Conservation (phyloP, 2,329 filamentous ascomycete genomes). For the Neopestalotiopsis rosae region DNA sequence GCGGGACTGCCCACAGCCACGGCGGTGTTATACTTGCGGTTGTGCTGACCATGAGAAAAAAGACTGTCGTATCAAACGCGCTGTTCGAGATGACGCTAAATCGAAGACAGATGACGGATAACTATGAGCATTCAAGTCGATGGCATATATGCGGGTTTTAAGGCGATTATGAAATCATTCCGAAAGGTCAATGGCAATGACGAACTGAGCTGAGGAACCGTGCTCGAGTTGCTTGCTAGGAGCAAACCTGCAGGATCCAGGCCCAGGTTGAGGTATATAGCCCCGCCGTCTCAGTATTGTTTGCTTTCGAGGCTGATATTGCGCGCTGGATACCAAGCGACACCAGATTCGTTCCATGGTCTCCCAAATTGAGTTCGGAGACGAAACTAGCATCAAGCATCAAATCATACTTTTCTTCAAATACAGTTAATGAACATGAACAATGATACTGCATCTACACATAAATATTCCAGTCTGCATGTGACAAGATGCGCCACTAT, state of each 20-base stretch:
- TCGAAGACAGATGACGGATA: no score
- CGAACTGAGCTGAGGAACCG: no score
- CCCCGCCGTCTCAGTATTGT: no score
- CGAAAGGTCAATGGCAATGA: no score
- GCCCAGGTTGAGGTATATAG: no score
- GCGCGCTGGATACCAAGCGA: background rate
- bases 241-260: background rate
- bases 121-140: background rate
- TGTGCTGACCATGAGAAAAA: no score
- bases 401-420: background rate
- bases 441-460: background rate
- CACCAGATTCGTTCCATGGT: background rate
- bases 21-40: no score
- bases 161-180: background rate
- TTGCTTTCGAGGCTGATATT: background rate
- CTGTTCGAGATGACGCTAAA: no score
- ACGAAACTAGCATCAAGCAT: background rate
- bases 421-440: background rate
- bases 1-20: no score
- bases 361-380: background rate
- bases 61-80: no score
- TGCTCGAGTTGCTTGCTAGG: background rate
- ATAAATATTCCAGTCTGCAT: no score
- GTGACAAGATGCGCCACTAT: no score
- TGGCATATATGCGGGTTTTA: background rate